Evolutionary conservation across 148 eudicot genomes (phyloP).

Genomic region (Mesembryanthemum crystallinum): DNA sequence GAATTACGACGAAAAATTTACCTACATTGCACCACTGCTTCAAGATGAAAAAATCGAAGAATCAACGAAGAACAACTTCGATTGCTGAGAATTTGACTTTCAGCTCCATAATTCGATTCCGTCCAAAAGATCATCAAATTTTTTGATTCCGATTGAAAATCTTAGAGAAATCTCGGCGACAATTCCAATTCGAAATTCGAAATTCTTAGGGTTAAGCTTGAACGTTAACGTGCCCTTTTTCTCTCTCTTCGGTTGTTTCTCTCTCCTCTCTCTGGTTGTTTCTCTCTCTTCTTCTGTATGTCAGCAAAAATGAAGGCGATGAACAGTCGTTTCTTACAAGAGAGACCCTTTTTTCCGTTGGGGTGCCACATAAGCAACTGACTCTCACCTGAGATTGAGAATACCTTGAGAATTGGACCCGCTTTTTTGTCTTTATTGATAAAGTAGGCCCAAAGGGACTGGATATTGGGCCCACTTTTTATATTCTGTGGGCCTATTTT

Average conservation of each 20-base stretch:
- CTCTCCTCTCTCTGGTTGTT: neutral
- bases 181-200: too few species aligned
- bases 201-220: neutral
- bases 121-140: neutral
- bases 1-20: conserved; percentile 5
- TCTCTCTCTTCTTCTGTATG: neutral
- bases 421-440: neutral
- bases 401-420: neutral
- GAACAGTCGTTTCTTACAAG: neutral
- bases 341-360: neutral
- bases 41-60: neutral
- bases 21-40: neutral
- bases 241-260: too few species aligned
- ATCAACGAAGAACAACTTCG: neutral
- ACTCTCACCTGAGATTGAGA: conserved; percentile 7
- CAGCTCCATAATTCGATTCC: neutral
- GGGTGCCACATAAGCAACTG: conserved; percentile 26
- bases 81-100: neutral
- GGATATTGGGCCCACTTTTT: neutral
- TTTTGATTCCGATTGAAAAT: neutral
- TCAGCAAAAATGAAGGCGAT: conserved; percentile 5
- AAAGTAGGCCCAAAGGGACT: conserved; percentile 1
- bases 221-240: neutral
- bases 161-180: neutral
- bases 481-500: conserved; percentile 2